These are phyloP conservation scores for Globisporangium canariense DNA, from an alignment of 352 stramenopile genomes.

Conservation along the genomic window DNA sequence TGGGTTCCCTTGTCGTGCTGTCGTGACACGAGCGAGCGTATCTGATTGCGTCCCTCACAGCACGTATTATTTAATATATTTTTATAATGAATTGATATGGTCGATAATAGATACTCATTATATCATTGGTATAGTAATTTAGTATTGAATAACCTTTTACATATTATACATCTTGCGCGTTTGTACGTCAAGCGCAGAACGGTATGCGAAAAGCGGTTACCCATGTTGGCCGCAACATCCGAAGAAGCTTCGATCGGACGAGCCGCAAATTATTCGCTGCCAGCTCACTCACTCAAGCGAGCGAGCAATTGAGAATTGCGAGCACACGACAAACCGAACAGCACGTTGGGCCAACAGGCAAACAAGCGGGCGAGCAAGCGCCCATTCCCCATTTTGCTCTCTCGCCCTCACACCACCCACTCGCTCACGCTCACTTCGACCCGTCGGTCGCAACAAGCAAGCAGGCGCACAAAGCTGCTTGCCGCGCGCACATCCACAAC, in stretches of 20 bases:
- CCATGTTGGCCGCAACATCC: conserved; percentile 6
- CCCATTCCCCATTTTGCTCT: conserved; percentile 6
- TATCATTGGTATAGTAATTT: too few species aligned
- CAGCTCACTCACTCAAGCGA: background rate
- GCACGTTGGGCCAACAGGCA: background rate
- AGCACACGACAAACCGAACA: background rate
- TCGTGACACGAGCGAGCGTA: conserved; percentile 1
- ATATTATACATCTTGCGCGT: background rate
- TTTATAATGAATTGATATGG: too few species aligned
- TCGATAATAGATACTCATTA: too few species aligned
- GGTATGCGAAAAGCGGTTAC: conserved; percentile 15
- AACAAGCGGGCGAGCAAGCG: background rate
- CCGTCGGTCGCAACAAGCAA: background rate
- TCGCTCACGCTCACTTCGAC: too few species aligned
- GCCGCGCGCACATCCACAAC: conserved; percentile 5
- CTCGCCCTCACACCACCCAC: background rate
- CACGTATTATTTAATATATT: too few species aligned
- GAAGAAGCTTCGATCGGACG: conserved; percentile 17
- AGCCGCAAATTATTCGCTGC: conserved; percentile 13
- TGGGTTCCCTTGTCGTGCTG: conserved; percentile 3
- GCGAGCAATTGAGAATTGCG: background rate
- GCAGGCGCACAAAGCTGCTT: conserved; percentile 1
- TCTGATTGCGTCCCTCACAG: too few species aligned
- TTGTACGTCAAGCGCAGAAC: background rate
- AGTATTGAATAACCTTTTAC: too few species aligned